Conservation (phyloP, 1,284 basidiomycete genomes). For the Wolfiporia cocos region DNA sequence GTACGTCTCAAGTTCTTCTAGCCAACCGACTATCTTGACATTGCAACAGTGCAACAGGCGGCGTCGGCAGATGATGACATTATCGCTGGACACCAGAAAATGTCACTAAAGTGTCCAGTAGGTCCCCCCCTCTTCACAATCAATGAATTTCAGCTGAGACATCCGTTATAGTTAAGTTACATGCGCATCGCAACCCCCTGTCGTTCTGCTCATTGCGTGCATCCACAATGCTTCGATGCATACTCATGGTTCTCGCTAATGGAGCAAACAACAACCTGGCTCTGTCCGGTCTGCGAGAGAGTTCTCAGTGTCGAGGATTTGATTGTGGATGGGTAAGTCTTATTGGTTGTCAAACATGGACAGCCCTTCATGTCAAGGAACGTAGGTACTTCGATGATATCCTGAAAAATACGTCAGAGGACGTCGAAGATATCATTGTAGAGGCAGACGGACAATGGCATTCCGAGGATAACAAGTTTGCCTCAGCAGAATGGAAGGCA, state of each 20-base stretch:
- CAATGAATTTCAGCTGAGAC: background rate
- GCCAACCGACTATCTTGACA: background rate
- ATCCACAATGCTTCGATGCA: slow-evolving; percentile 96
- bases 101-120: slow-evolving; percentile 91
- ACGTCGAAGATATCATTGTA: slow-evolving; percentile 87
- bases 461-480: slow-evolving; percentile 81
- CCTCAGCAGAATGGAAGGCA: slow-evolving; percentile 64
- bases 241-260: slow-evolving; percentile 92
- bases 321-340: slow-evolving; percentile 85
- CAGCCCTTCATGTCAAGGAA: background rate
- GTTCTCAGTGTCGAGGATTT: slow-evolving; percentile 76
- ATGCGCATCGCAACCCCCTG: slow-evolving; percentile 83
- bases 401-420: slow-evolving; percentile 68
- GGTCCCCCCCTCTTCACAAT: slow-evolving; percentile 24
- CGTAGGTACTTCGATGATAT: slow-evolving; percentile 81
- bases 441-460: slow-evolving; percentile 97
- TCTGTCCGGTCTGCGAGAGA: slow-evolving; percentile 93
- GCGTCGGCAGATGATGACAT: slow-evolving; percentile 81
- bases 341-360: background rate
- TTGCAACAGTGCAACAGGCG: slow-evolving; percentile 48
- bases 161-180: slow-evolving; percentile 68
- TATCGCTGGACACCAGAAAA: slow-evolving; percentile 77
- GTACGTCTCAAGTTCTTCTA: slow-evolving; percentile 34
- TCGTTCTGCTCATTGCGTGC: slow-evolving; percentile 81
- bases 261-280: slow-evolving; percentile 94